A percentile compares a stretch with the other conserved stretches of the same genome.
Conservation (phyloP, 176 grass and related monocot species). For the Oryza rufipogon region DNA sequence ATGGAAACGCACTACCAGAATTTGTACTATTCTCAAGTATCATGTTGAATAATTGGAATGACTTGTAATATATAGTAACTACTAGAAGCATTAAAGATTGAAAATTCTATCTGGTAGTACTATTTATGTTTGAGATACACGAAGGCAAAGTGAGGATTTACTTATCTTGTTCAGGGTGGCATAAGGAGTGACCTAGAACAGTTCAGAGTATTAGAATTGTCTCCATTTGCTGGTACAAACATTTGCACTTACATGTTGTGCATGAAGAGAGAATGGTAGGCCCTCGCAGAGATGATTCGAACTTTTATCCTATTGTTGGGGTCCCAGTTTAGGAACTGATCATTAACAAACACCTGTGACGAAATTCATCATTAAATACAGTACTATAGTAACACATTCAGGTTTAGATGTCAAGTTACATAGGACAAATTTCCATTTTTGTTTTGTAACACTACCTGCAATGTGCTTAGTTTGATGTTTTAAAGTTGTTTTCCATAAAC, state of each 20-base stretch:
- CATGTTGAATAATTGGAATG: neutral
- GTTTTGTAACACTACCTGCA: no score
- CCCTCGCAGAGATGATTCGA: constrained; percentile 93
- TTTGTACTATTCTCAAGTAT: neutral
- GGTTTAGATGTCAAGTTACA: neutral
- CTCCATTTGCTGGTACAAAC: neutral
- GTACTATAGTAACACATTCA: neutral
- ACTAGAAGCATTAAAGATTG: neutral
- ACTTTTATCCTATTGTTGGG: constrained; percentile 94
- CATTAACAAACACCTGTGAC: constrained; percentile 83
- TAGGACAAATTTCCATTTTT: neutral
- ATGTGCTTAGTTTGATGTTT: no score
- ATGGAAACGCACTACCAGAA: neutral
- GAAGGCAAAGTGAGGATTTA: neutral
- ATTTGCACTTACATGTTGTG: constrained; percentile 94
- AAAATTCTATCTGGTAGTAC: neutral
- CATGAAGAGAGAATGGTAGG: constrained; percentile 99
- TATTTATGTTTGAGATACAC: no score
- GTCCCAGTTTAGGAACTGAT: constrained; percentile 99
- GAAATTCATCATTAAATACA: neutral
- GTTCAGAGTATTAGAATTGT: constrained; percentile 13
- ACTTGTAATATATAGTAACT: neutral
- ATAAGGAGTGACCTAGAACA: constrained; percentile 34
- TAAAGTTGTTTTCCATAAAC: no score
- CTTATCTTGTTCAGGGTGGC: neutral